Percentiles rank a stretch among this genome's conserved stretches.
These are phyloP conservation scores for Leptomonas pyrrhocoris DNA, from an alignment of 208 protist genomes.

Conservation along the genomic window DNA sequence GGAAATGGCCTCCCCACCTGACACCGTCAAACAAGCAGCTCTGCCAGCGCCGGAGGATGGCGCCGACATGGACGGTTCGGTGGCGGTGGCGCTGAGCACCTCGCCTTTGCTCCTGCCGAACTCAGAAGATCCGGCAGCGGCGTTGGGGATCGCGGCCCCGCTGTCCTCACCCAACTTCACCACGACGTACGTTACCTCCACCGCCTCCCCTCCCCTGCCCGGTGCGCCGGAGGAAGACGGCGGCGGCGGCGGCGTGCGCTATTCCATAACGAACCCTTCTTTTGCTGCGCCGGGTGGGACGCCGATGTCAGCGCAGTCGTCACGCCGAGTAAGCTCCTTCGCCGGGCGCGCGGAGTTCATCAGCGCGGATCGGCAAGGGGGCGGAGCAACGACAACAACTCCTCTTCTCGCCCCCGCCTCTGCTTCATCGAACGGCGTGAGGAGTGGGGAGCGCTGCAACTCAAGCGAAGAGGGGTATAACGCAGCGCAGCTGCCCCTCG, in stretches of 20 bases:
- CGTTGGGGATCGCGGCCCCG: not conserved
- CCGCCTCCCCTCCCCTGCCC: not conserved
- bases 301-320: not conserved
- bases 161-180: not conserved
- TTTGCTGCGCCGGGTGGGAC: conserved; percentile 3
- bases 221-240: no score
- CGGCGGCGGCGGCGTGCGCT: conserved; percentile 8
- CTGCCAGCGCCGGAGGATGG: not conserved
- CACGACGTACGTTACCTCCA: conserved; percentile 4
- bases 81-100: conserved; percentile 2
- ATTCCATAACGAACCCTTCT: conserved; percentile 28
- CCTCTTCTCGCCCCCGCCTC: not conserved
- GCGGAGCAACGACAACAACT: not conserved
- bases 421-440: not conserved
- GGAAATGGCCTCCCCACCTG: not conserved
- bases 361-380: not conserved
- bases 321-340: not conserved
- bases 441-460: not conserved
- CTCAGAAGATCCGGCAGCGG: not conserved
- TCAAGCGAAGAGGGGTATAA: not conserved
- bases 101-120: conserved; percentile 7
- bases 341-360: not conserved
- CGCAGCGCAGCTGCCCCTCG: not conserved
- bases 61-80: conserved; percentile 3
- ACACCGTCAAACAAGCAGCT: not conserved